Evolutionary conservation across 2,329 filamentous ascomycete species (phyloP), one percentile per base, ranked within the genome.

Genomic region (Magnaporthiopsis rhizophila): DNA sequence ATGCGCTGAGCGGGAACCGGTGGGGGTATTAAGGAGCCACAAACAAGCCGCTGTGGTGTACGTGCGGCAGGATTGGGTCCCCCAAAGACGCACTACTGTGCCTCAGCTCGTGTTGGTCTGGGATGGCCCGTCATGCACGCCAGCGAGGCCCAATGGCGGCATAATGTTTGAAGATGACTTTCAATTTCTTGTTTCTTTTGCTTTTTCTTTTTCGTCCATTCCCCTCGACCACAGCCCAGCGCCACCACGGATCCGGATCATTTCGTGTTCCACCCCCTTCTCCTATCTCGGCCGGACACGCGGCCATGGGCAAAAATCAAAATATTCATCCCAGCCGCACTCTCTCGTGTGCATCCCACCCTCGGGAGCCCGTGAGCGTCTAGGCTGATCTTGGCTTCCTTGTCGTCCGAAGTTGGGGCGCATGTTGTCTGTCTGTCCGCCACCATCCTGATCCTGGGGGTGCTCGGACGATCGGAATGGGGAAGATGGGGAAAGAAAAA

Each of bases 41-140:
- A 11, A 11, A 21, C 45, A 3, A 9, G 45, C 21, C 45, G 45
- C 45, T 53, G 21, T n/a, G 45, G 11, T 53, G 45, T n/a, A 18
- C 18, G n/a, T 21, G 45, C 45, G 7, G 18, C 18, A 21, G 18
- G 45, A 53, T 53, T 53, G 45, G 36, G 45, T n/a, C n/a, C 45
- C 21, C 18, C 36, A 12, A 53, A 53, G 45, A 1, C 45, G 45
- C 26, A 26, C 57, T 58, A 58, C 57, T 58, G 57, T 58, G 30
- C 57, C 57, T 58, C 57, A 58, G 57, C 57, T 58, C 57, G 57
- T 58, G 57, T 58, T 58, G 24, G 28, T 30, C 28, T 30, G 28
- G 28, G 28, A 28, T 24, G 28, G 57, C 57, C 57, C 24, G 18
- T 28, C 24, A 58, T 58, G 57, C 57, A 58, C 13, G 24, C 57